phyloP scores from a whole-genome alignment of 106 monocot genomes.

The Acanthochlamys bracteata region DNA sequence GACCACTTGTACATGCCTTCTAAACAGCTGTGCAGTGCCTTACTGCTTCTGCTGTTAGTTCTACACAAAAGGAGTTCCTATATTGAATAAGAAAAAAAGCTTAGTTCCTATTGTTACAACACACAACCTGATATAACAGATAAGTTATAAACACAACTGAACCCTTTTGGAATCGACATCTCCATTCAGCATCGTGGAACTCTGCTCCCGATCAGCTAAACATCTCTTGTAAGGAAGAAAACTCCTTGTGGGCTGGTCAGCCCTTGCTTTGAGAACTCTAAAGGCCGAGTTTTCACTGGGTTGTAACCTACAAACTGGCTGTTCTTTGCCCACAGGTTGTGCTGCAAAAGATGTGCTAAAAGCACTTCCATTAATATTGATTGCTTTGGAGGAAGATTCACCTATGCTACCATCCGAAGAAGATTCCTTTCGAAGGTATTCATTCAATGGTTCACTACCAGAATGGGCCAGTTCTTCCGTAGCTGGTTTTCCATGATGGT shows the following conservation, averaged over 20 bases:
- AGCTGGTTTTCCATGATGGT: too few species aligned
- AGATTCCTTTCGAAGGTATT: too few species aligned
- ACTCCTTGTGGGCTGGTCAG: slow-evolving; percentile 18
- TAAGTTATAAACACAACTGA: slow-evolving; percentile 21
- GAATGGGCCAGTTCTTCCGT: too few species aligned
- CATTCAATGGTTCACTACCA: too few species aligned
- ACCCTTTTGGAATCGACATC: slow-evolving; percentile 10
- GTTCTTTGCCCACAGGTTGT: neutral
- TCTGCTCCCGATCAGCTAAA: slow-evolving; percentile 15
- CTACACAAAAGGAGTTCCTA: too few species aligned
- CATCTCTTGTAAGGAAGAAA: slow-evolving; percentile 77
- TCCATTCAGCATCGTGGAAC: neutral
- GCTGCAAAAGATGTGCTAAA: neutral
- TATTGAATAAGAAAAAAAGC: too few species aligned
- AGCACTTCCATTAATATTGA: neutral
- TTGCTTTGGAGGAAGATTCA: too few species aligned
- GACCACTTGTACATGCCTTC: too few species aligned
- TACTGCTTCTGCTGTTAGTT: too few species aligned
- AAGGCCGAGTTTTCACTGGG: slow-evolving; percentile 17
- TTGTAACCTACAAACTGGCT: neutral
- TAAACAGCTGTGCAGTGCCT: too few species aligned
- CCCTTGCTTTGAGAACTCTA: neutral
- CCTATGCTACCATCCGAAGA: too few species aligned
- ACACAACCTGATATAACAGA: neutral
- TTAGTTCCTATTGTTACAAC: neutral